Percentiles rank a stretch among this genome's conserved stretches.
phyloP scores from a whole-genome alignment of 805 yeast genomes.

The Suhomyces faveliae region DNA sequence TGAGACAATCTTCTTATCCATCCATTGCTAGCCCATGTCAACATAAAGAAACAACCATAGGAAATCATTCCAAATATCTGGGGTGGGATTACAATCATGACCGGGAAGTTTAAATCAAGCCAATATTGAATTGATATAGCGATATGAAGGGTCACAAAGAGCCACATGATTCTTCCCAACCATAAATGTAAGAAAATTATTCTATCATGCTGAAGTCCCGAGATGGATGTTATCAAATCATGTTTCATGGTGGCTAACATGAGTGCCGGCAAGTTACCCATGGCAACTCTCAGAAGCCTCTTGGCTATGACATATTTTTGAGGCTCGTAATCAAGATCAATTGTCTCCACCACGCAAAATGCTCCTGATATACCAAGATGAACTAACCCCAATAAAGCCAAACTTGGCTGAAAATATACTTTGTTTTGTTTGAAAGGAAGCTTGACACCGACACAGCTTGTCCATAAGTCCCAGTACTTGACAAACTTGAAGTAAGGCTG shows the following conservation, averaged over 20 bases:
- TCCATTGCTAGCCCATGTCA: slow-evolving; percentile 36
- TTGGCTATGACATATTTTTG: slow-evolving; percentile 41
- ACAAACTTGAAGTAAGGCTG: slow-evolving; percentile 26
- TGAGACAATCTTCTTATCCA: slow-evolving; percentile 38
- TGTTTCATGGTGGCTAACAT: slow-evolving; percentile 39
- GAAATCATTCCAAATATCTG: slow-evolving; percentile 51
- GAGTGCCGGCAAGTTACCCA: slow-evolving; percentile 40
- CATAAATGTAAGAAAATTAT: slow-evolving; percentile 42
- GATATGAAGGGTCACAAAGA: slow-evolving; percentile 35
- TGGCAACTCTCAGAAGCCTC: slow-evolving; percentile 39
- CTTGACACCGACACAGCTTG: slow-evolving; percentile 22
- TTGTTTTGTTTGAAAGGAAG: slow-evolving; percentile 17
- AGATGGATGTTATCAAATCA: slow-evolving; percentile 35
- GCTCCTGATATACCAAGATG: slow-evolving; percentile 29
- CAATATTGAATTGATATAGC: slow-evolving; percentile 37
- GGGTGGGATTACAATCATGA: slow-evolving; percentile 48
- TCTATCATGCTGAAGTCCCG: slow-evolving; percentile 45
- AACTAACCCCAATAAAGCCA: slow-evolving; percentile 24
- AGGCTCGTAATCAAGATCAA: slow-evolving; percentile 40
- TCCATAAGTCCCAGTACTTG: slow-evolving; percentile 27
- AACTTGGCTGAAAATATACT: slow-evolving; percentile 42
- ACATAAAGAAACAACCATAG: slow-evolving; percentile 33
- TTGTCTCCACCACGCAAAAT: slow-evolving; percentile 31
- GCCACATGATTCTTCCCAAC: slow-evolving; percentile 42
- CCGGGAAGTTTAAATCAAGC: slow-evolving; percentile 35